These are phyloP conservation scores for Arctium minus DNA, from an alignment of 129 eudicot genomes.

Conservation along the genomic window DNA sequence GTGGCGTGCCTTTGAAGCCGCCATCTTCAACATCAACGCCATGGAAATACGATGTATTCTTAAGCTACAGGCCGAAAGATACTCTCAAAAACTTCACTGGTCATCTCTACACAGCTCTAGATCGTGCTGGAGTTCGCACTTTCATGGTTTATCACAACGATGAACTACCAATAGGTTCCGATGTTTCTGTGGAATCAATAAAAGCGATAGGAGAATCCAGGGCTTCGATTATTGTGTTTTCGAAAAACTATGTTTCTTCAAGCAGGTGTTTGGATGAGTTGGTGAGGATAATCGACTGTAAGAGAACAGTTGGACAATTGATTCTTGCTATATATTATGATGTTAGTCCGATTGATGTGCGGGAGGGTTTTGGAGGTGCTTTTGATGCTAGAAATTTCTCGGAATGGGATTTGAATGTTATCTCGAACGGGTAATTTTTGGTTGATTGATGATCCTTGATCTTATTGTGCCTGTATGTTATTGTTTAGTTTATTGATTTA, in stretches of 20 bases:
- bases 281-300: background rate
- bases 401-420: background rate
- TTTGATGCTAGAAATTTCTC: background rate
- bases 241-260: slow-evolving; percentile 11
- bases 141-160: slow-evolving; percentile 1
- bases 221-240: background rate
- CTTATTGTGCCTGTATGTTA: background rate
- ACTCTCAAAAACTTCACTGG: background rate
- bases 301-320: background rate
- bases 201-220: slow-evolving; percentile 10
- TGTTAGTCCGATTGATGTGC: background rate
- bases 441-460: background rate
- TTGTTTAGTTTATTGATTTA: background rate
- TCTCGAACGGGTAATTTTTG: background rate
- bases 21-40: background rate
- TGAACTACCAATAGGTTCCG: background rate
- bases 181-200: background rate
- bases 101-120: slow-evolving; percentile 1
- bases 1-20: background rate
- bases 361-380: background rate
- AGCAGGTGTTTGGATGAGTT: slow-evolving; percentile 19
- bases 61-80: background rate
- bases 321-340: background rate
- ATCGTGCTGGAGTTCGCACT: background rate
- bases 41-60: slow-evolving; percentile 1